Conservation (phyloP, 1,284 basidiomycete species). For the Papiliotrema flavescens region DNA sequence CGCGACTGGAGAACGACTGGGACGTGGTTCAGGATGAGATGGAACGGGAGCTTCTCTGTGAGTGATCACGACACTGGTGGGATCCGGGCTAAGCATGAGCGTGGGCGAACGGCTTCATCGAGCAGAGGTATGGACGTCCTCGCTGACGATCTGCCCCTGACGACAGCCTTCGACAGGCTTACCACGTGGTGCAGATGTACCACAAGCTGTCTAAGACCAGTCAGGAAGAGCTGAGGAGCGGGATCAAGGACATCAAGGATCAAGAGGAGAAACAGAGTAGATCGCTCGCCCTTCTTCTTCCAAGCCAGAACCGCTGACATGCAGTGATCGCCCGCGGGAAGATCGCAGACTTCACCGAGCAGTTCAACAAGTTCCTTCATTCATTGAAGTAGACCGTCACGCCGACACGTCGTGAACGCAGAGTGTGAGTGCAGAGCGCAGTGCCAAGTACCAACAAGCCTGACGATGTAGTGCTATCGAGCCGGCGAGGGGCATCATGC, state of each 20-base stretch:
- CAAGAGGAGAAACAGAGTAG: slow-evolving; percentile 29
- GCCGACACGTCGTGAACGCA: neutral
- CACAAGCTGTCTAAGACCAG: slow-evolving; percentile 9
- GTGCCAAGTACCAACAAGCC: too few relatives aligned
- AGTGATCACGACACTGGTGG: too few relatives aligned
- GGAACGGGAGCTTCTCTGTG: neutral
- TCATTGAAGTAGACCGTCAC: too few relatives aligned
- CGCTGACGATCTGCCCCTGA: neutral
- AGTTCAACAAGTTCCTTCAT: neutral
- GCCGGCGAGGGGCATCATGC: too few relatives aligned
- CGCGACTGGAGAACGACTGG: slow-evolving; percentile 25
- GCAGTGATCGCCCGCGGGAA: neutral
- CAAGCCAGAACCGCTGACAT: neutral
- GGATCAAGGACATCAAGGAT: slow-evolving; percentile 17
- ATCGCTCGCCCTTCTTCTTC: too few relatives aligned
- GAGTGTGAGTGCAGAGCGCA: too few relatives aligned
- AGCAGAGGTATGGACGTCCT: slow-evolving; percentile 55
- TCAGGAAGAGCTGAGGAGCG: slow-evolving; percentile 15
- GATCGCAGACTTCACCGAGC: neutral
- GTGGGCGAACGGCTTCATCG: slow-evolving; percentile 80
- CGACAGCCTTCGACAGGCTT: slow-evolving; percentile 16
- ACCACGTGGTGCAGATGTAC: slow-evolving; percentile 19
- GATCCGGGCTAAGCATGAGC: neutral
- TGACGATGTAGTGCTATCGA: too few relatives aligned
- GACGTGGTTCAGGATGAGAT: slow-evolving; percentile 23